Base-by-base conservation (phyloP, 108 stramenopile species). In the Asterionellopsis glacialis region DNA sequence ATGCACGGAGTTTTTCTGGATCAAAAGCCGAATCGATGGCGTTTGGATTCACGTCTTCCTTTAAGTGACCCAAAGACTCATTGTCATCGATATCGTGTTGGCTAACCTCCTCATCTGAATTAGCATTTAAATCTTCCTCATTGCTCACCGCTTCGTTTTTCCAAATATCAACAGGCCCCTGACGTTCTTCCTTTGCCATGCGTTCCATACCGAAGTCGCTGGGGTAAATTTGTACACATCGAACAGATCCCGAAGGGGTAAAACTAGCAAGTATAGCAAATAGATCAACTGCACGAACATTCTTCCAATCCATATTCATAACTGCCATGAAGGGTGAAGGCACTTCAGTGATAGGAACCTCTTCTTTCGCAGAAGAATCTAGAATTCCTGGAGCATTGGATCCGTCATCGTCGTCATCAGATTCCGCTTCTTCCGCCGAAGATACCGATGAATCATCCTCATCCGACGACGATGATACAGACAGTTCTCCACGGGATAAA, bases 271-370 rank as follows among this genome's bases (percentile, higher is more conserved):
- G 63, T 61, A 96, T 77, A 45, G 87, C 80, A 69, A 82, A 91
- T 0, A 98, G 60, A 75, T 98, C 97, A 23, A 82, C 79, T 10
- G 97, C 94, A 38, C 90, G 87, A 15, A 95, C 69, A 64, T 93
- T 65, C 24, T 83, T 75, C 97, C 97, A 98, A 73, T 98, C 95
- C 64, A 91, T 69, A 71, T 95, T 95, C 38, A 73, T 67, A 16
- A 95, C 75, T 15, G 91, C 92, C 52, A 98, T 64, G 42, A 79
- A 88, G 0, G 74, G 83, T 9, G 91, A 81, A 5, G 64, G 62
- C 2, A 76, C 86, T 24, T 66, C 56, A 9, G 87, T 83, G 0
- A 76, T 48, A 54, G 88, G 81, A 11, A 76, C 74, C 38, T 72
- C 69, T 15, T 74, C 73, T 24, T 75, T 74, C 0, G 82, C 71